Base-by-base conservation (phyloP, 805 yeast species). In the Jamesozyma gamospora region DNA sequence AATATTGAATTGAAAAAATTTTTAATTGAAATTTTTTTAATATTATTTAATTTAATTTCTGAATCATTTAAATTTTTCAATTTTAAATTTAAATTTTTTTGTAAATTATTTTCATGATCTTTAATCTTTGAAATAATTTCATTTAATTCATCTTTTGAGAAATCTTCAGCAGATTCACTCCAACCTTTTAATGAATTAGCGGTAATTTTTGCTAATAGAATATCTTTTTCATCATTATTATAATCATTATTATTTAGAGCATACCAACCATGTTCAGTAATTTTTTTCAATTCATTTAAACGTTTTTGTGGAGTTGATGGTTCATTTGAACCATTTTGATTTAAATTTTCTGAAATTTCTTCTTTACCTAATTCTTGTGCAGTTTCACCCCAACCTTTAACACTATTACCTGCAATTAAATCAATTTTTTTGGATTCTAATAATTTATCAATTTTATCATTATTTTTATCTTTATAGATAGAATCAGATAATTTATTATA, bases 341-440 rank as follows among this genome's bases (percentile, higher is more conserved):
- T 44, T 33, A 48, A 34, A 30, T 43, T 43, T 24, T 57, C 58
- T 15, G 60, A 60, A 17, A 58, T 49, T 40, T 62, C 63, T 24
- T 66, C 70, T 26, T 53, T 48, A 13, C 67, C 65, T 39, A 65
- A 56, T 24, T 58, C 60, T 16, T 54, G 51, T 4, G 74, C 74
- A 35, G 63, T 56, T 36, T 69, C 72, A 28, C 75, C 72, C 69
- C 72, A 70, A 1, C 75, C 75, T 18, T 51, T 53, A 3, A 69
- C 56, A 3, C 68, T 52, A 4, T 53, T 47, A 36, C 56, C 56
- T 3, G 72, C 66, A 15, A 52, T 54, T 17, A 63, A 61, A 28
- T 52, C 60, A 10, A 47, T 41, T 15, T 45, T 42, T 17, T 44
- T 21, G 8, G 24, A 21, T 21, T 21, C 24, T n/a, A 21, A 21